Evolutionary conservation across 148 eudicot species (phyloP).

Genomic region (Agrostemma githago): DNA sequence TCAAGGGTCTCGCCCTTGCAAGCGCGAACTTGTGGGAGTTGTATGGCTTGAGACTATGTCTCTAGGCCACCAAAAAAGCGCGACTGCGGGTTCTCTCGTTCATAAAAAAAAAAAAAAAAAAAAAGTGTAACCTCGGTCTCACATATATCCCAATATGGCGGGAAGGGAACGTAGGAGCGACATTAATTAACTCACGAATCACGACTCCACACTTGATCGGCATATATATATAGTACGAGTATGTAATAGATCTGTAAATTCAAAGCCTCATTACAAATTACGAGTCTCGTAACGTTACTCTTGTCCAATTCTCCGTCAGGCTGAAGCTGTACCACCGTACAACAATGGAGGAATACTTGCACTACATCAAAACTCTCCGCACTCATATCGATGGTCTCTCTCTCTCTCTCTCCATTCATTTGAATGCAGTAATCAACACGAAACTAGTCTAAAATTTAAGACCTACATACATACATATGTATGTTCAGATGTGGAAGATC

Average conservation of each 20-base stretch:
- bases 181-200: not conserved
- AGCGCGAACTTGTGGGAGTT: too few relatives aligned
- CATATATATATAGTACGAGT: too few relatives aligned
- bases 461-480: too few relatives aligned
- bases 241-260: not conserved
- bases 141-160: not conserved
- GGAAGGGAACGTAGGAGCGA: not conserved
- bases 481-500: slow-evolving; percentile 74
- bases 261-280: not conserved
- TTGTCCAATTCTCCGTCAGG: not conserved
- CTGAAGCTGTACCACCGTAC: not conserved
- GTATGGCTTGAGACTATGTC: too few relatives aligned
- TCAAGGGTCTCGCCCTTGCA: too few relatives aligned
- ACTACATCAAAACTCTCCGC: slow-evolving; percentile 71
- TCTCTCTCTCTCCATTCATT: slow-evolving; percentile 1
- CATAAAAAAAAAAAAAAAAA: too few relatives aligned
- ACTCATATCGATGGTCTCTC: slow-evolving; percentile 64
- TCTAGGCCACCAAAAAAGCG: too few relatives aligned
- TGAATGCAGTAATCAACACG: not conserved
- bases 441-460: too few relatives aligned
- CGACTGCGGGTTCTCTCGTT: too few relatives aligned
- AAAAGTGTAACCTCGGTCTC: too few relatives aligned
- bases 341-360: slow-evolving; percentile 74
- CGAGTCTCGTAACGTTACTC: not conserved
- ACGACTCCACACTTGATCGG: not conserved